A percentile compares a stretch with the other conserved stretches of the same genome.
phyloP scores from a whole-genome alignment of 192 early-diverging fungal genomes.

The Umbelopsis ramanniana region DNA sequence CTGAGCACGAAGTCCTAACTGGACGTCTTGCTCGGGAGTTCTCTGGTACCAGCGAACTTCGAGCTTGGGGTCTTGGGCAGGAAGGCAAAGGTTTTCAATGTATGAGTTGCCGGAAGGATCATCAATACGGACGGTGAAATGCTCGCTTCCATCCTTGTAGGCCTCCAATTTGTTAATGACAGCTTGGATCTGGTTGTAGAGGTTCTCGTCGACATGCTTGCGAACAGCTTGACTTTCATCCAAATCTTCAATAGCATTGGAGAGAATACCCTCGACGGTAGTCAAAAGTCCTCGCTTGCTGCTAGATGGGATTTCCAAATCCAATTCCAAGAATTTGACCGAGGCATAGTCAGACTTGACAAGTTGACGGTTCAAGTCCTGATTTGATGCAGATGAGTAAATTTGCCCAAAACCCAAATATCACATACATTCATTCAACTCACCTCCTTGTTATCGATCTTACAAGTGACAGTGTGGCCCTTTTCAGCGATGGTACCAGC shows the following conservation, averaged over 20 bases:
- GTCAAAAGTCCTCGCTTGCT: conserved; percentile 79
- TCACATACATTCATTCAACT: neutral
- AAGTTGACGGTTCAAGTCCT: conserved; percentile 89
- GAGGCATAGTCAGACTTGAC: conserved; percentile 85
- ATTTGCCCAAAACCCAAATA: neutral
- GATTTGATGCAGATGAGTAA: neutral
- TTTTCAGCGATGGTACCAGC: conserved; percentile 82
- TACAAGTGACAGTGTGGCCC: conserved; percentile 71
- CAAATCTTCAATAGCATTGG: conserved; percentile 81
- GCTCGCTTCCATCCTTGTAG: conserved; percentile 55
- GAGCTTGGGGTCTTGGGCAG: conserved; percentile 78
- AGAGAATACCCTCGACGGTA: conserved; percentile 89
- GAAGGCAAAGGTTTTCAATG: conserved; percentile 83
- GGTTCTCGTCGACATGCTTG: conserved; percentile 63
- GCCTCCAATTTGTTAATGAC: conserved; percentile 67
- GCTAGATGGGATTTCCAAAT: conserved; percentile 85
- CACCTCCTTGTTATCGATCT: conserved; percentile 62
- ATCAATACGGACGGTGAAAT: conserved; percentile 82
- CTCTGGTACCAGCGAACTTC: conserved; percentile 67
- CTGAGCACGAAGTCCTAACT: conserved; percentile 64
- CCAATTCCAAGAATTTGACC: conserved; percentile 80
- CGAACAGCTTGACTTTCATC: conserved; percentile 77
- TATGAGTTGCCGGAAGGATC: conserved; percentile 94
- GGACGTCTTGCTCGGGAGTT: conserved; percentile 78
- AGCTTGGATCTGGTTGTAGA: conserved; percentile 76